Conservation (phyloP, 257 asterid species). For the Fraxinus americana region DNA sequence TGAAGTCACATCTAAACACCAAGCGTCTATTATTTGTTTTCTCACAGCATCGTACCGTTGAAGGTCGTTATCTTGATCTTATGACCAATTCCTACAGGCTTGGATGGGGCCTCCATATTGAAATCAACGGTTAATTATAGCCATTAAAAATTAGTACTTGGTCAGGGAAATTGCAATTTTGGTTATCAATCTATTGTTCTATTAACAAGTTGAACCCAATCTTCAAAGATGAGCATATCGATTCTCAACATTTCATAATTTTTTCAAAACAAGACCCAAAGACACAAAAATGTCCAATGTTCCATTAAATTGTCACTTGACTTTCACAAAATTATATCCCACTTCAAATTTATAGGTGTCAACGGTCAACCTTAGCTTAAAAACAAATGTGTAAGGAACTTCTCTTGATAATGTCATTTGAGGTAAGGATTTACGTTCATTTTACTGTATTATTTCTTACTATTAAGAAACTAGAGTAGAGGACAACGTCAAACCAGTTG, state of each 20-base stretch:
- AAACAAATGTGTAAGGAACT: no score
- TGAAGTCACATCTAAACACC: constrained; percentile 1
- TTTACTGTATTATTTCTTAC: no score
- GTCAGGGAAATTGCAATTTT: neutral
- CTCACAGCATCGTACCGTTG: neutral
- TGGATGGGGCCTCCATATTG: neutral
- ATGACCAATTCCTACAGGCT: neutral
- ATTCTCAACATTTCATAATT: neutral
- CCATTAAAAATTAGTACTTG: neutral
- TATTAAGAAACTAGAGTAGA: neutral
- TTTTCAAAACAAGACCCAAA: neutral
- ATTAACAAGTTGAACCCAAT: neutral
- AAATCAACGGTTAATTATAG: constrained; percentile 5
- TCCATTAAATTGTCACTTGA: neutral
- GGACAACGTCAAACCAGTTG: no score
- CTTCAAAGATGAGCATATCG: neutral
- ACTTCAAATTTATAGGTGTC: neutral
- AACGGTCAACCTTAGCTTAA: neutral
- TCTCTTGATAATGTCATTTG: no score
- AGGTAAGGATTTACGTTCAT: neutral
- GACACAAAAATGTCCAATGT: neutral
- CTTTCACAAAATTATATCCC: neutral
- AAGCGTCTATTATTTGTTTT: neutral
- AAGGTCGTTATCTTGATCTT: constrained; percentile 7
- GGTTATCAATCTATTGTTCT: neutral